Percentiles rank a stretch among this genome's conserved stretches.
These are phyloP conservation scores for Lizonia empirigonia DNA, from an alignment of 2,329 filamentous ascomycete genomes.

Conservation along the genomic window DNA sequence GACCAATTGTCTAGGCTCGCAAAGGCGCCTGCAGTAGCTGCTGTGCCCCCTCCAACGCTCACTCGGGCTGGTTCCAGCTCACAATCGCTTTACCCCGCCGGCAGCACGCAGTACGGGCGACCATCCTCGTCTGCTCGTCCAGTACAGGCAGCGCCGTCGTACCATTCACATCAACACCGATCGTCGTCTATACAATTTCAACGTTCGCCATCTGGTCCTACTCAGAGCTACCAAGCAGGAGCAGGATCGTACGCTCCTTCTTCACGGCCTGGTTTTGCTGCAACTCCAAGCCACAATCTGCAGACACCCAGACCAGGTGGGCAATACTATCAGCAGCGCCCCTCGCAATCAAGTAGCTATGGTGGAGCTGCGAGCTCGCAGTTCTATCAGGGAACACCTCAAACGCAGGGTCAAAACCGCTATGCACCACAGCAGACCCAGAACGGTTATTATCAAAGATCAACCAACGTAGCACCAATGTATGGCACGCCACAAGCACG, in stretches of 20 bases:
- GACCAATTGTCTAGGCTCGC: constrained; percentile 64
- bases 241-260: constrained; percentile 36
- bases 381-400: constrained; percentile 43
- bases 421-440: constrained; percentile 38
- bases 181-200: constrained; percentile 47
- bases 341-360: constrained; percentile 36
- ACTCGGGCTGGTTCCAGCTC: constrained; percentile 35
- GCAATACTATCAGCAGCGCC: constrained; percentile 41
- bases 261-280: constrained; percentile 34
- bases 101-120: constrained; percentile 41
- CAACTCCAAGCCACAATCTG: constrained; percentile 38
- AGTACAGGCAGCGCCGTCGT: constrained; percentile 38
- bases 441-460: constrained; percentile 43
- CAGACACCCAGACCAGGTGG: constrained; percentile 40
- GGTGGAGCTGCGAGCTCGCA: constrained; percentile 37
- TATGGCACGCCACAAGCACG: constrained; percentile 42
- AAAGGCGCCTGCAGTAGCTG: constrained; percentile 46
- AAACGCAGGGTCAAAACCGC: constrained; percentile 40
- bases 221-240: constrained; percentile 39
- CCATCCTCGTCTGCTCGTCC: constrained; percentile 37
- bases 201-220: constrained; percentile 39
- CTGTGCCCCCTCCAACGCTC: constrained; percentile 37
- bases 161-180: constrained; percentile 43
- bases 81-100: constrained; percentile 37
- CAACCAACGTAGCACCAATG: constrained; percentile 42